Evolutionary conservation across 352 stramenopile species (phyloP).

Genomic region (Pythium aristosporum): DNA sequence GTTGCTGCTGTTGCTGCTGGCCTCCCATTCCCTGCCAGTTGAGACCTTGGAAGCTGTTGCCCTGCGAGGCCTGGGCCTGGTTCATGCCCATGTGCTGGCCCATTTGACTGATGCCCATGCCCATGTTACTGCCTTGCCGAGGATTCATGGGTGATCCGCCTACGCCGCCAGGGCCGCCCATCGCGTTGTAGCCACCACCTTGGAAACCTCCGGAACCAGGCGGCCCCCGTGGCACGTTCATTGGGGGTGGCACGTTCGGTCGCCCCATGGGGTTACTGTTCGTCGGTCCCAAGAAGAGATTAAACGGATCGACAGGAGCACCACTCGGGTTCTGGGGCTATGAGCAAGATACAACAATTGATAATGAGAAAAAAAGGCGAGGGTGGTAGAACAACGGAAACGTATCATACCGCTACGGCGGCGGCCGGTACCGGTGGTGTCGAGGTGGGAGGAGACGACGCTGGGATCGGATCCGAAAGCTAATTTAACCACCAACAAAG

Average conservation of each 20-base stretch:
- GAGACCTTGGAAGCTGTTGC: slow-evolving; percentile 82
- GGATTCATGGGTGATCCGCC: slow-evolving; percentile 39
- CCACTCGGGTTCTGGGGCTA: slow-evolving; percentile 22
- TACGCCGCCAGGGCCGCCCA: slow-evolving; percentile 35
- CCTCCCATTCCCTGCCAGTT: slow-evolving; percentile 81
- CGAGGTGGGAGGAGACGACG: slow-evolving; percentile 34
- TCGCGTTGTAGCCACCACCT: slow-evolving; percentile 44
- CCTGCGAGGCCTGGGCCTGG: slow-evolving; percentile 37
- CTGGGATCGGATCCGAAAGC: slow-evolving; percentile 62
- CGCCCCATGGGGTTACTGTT: slow-evolving; percentile 28
- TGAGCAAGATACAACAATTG: not conserved
- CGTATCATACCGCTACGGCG: slow-evolving; percentile 6
- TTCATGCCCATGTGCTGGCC: slow-evolving; percentile 65
- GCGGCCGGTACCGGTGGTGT: slow-evolving; percentile 37
- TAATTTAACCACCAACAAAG: slow-evolving; percentile 21
- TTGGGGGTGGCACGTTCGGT: slow-evolving; percentile 27
- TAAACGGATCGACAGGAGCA: slow-evolving; percentile 60
- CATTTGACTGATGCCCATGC: slow-evolving; percentile 86
- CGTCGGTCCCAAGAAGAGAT: slow-evolving; percentile 53
- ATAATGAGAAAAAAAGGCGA: not conserved
- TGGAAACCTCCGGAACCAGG: slow-evolving; percentile 25
- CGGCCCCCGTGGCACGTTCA: slow-evolving; percentile 35
- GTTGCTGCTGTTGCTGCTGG: slow-evolving; percentile 35
- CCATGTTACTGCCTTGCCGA: slow-evolving; percentile 37
- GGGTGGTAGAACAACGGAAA: not conserved